Evolutionary conservation across 768 basidiomycete genomes (phyloP), one percentile per base, ranked within the genome.

Genomic region (Tylopilus felleus): DNA sequence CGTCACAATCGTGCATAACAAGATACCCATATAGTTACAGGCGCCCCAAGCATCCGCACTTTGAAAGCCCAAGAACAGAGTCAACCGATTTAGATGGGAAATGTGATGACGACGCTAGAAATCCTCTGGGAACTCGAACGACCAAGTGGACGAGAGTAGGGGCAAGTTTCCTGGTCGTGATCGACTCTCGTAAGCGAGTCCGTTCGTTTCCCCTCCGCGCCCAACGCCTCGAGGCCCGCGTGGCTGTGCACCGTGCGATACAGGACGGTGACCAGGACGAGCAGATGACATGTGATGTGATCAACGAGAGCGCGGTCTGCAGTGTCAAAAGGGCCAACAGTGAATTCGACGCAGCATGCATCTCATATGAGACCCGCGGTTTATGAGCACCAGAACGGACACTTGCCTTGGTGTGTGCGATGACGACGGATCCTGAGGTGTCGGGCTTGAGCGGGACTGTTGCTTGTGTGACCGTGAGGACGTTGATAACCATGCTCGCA

Each of bases 401-500:
- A n/a, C 44, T 58, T 21, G 48, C 56, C 55, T 59, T 52, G 45
- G 36, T 19, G 19, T 36, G 38, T 14, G 22, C 13, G 12, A 46
- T 17, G 25, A 58, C 4, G n/a, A 46, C 40, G 5, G 39, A 38
- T 9, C 44, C 39, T 16, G 45, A 29, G 9, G 40, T 13, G 38
- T 9, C 19, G 19, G 19, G 19, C 38, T 39, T 4, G 38, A 9
- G 7, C n/a, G 8, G 16, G 7, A 16, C 5, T 7, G 8, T 8
- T 10, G 38, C 38, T n/a, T 21, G 38, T 39, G 10, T 39, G n/a
- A 19, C n/a, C 17, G 38, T 8, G 10, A 39, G n/a, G 10, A 19
- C 19, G 8, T 39, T 3, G 38, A 39, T n/a, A n/a, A 39, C 38
- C 31, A 33, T 8, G 31, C 31, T 39, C 19, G n/a, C 38, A 8